Evolutionary conservation across 1,139 yeast genomes (phyloP), one percentile per base, ranked within the genome.

Genomic region (Saccharomycopsis hybrid): DNA sequence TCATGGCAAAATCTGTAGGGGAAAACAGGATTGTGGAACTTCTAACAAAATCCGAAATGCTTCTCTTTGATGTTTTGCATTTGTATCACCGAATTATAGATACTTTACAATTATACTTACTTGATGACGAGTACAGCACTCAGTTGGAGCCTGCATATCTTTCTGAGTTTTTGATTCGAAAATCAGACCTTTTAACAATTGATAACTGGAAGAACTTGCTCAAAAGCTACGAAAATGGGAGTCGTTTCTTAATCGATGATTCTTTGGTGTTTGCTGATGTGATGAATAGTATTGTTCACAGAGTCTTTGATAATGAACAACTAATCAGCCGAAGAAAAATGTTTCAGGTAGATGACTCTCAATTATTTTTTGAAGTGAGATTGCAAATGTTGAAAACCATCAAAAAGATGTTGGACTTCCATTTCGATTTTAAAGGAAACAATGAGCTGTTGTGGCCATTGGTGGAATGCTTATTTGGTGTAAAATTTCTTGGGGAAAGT

Each of bases 381-480:
- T 28, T 46, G 4, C 8, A 8, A 13, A 25, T 47, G 36, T 31
- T 49, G 32, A 29, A 47, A 27, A 42, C 44, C 11, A 18, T 49
- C 5, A 37, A 25, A 25, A 37, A 25, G 4, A 37, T 49, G 33
- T 37, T 38, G 18, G 42, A 46, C 13, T 38, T 32, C 9, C 45
- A 51, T 38, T 51, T 42, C 43, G 49, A 48, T 41, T 46, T 46
- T 27, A 38, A 49, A n/a, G 52, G 52, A 8, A 24, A 49, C 30
- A 43, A 49, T 43, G 47, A 41, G 18, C 30, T 30, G 29, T 35
- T 49, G 8, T 44, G 49, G 54, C 49, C 46, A 5, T 46, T 51
- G 40, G 35, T 48, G 13, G 5, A 18, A 11, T 45, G 42, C 25
- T 38, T 51, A n/a, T 51, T 51, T 51, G 54, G 54, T 11, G 25